These are phyloP conservation scores for Penicillium angulare DNA, from an alignment of 495 filamentous ascomycete genomes.

Conservation along the genomic window DNA sequence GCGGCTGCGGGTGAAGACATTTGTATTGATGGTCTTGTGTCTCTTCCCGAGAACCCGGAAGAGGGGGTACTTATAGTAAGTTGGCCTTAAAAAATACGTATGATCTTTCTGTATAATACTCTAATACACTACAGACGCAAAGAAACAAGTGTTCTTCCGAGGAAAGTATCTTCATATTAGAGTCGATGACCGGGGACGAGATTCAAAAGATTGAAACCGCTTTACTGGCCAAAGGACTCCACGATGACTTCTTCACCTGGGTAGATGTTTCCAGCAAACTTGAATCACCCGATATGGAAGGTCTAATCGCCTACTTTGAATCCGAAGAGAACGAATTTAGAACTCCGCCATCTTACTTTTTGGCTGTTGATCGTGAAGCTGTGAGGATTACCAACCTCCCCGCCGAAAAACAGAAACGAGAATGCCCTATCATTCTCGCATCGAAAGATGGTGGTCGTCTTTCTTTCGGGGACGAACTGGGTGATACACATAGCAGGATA, in stretches of 20 bases:
- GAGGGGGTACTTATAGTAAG: not conserved
- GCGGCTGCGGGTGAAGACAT: constrained; percentile 1
- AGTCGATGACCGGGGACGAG: not conserved
- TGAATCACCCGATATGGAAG: not conserved
- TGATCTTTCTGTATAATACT: no score
- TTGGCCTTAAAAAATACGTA: no score
- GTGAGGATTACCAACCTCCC: not conserved
- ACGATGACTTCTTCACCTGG: not conserved
- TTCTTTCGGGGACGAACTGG: not conserved
- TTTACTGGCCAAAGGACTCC: not conserved
- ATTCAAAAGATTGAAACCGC: not conserved
- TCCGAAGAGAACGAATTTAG: not conserved
- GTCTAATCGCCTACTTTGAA: not conserved
- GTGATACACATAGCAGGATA: not conserved
- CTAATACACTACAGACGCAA: constrained; percentile 3
- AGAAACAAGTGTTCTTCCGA: not conserved
- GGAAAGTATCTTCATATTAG: not conserved
- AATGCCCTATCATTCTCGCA: not conserved
- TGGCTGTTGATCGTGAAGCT: not conserved
- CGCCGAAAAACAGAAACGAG: not conserved
- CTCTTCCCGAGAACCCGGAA: not conserved
- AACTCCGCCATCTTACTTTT: not conserved
- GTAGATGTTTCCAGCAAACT: not conserved
- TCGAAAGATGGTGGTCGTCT: not conserved
- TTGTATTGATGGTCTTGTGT: not conserved